Base-by-base conservation (phyloP, 768 basidiomycete genomes). In the Glaciozyma martinii region DNA sequence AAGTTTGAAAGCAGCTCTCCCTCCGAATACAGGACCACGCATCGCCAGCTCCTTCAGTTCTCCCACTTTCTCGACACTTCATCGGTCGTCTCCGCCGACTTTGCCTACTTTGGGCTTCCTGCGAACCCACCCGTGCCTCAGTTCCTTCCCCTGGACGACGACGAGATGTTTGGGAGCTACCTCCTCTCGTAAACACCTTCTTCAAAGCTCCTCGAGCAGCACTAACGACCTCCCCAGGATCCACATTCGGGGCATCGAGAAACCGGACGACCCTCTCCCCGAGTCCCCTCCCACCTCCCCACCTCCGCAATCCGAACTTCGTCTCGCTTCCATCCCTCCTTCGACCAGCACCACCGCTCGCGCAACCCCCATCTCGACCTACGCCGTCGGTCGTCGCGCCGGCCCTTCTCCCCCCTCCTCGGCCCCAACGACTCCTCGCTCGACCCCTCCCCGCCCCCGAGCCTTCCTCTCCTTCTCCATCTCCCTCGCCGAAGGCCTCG, bases 101-200 rank as follows among this genome's bases (percentile, higher is more conserved):
- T 61, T 23, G 68, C 62, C 1, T 49, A 33, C 47, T 68, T 69
- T 52, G 10, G 2, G 5, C 32, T 57, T 5, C 32, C 64, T 18
- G 43, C 62, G 7, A 9, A 33, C 12, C 32, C 46, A 21, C 56
- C 49, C 47, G 18, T n/a, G 18, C 15, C 56, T 16, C 40, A 42
- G 13, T 59, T 50, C 42, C 55, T 66, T 2, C 56, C 68, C 0
- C 33, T 70, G 7, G 68, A 70, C 19, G 62, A 66, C 29, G 44
- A 56, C 56, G 62, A 70, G 42, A 2, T 55, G 5, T 70, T 70
- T 33, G 46, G 27, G 23, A 47, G 60, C 25, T 59, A 59, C 56
- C 8, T 61, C 50, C 56, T 66, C 13, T 56, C 57, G 63, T 64
- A 15, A 15, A 56, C 32, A 19, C 5, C n/a, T 16, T 1, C 18